Percentiles rank a stretch among this genome's conserved stretches.
phyloP scores from a whole-genome alignment of 2,329 filamentous ascomycete genomes.

The Trichoderma sp. region DNA sequence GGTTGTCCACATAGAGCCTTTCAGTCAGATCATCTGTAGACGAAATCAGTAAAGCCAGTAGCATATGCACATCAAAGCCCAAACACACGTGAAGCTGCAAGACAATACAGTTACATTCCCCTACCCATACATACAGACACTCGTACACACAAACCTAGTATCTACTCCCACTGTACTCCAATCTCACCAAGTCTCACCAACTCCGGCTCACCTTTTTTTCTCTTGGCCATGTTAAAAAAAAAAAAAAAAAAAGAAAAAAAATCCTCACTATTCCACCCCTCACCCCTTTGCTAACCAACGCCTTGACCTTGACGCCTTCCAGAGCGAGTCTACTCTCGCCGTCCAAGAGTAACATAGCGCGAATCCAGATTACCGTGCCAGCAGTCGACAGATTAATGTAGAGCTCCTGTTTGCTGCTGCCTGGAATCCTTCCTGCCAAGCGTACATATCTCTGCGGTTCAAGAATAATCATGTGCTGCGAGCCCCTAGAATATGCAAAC shows the following conservation, averaged over 20 bases:
- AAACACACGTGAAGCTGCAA: neutral
- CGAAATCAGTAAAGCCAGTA: neutral
- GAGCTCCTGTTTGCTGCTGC: neutral
- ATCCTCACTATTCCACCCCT: neutral
- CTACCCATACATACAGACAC: conserved; percentile 15
- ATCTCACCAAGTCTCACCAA: neutral
- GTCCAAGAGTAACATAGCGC: neutral
- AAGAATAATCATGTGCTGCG: neutral
- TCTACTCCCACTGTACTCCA: conserved; percentile 2
- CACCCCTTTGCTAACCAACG: conserved; percentile 11
- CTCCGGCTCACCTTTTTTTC: neutral
- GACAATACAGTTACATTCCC: conserved; percentile 14
- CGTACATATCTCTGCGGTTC: neutral
- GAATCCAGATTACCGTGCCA: neutral
- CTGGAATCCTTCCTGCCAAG: neutral
- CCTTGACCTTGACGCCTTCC: conserved; percentile 20
- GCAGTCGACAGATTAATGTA: neutral
- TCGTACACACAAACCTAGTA: conserved; percentile 3
- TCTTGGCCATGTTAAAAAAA: neutral
- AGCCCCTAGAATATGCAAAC: conserved; percentile 11
- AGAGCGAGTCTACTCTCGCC: neutral
- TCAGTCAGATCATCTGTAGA: neutral
- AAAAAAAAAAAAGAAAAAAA: neutral
- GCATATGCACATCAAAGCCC: neutral
- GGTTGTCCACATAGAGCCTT: neutral